Evolutionary conservation across 495 filamentous ascomycete species (phyloP), one percentile per base, ranked within the genome.

Genomic region (Tuber magnatum): DNA sequence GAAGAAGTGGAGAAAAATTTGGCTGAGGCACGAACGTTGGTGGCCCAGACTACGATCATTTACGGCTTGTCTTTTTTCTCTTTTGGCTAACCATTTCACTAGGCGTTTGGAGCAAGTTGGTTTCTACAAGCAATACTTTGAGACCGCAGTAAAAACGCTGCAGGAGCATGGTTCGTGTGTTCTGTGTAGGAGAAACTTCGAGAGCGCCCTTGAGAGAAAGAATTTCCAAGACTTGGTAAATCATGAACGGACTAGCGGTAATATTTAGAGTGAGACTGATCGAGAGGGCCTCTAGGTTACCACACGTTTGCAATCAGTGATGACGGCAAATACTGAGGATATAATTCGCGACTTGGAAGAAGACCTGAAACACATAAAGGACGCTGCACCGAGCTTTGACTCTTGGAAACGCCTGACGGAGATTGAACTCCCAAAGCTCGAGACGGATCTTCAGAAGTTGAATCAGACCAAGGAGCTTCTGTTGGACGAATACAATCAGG

Each of bases 401-500:
- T 88, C 88, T 0, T 94, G 91, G 85, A 83, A 86, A 46, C 89
- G 91, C 43, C 85, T 97, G 35, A 86, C 86, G 40, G 83, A 88
- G 72, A 87, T 84, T 5, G 93, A 97, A 78, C 88, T 97, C 43
- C 94, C 92, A 3, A 84, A 85, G 0, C 77, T 94, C 6, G 85
- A 88, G 74, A 86, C 88, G 41, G 91, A 94, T 70, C 85, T 91
- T 70, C 85, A 87, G 79, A 80, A 80, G 16, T 87, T 90, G 79
- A 89, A 88, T 65, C 88, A 88, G 56, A 82, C 83, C 48, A 85
- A 94, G 68, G 84, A 94, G 71, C 86, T 85, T 43, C 86, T 89
- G 69, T 84, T 95, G 12, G 93, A 97, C 79, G 85, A 89, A 38
- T 88, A 93, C 77, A 94, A 97, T 79, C 87, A 86, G 18, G 81